Base-by-base conservation (phyloP, 148 eudicot species). In the Nepenthes mirabilis region DNA sequence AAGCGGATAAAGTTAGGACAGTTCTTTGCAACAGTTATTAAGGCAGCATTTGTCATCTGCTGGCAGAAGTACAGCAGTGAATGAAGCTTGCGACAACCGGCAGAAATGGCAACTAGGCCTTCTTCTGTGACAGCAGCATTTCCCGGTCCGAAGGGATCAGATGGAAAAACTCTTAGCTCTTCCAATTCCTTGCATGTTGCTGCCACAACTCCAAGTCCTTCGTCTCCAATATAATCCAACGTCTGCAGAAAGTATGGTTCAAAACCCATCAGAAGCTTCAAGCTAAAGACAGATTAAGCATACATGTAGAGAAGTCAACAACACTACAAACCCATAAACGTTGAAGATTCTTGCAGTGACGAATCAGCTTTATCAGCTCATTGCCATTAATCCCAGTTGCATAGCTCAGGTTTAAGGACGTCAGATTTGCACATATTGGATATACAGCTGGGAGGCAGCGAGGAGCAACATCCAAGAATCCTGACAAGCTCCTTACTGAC, bases 41-140 rank as follows among this genome's bases (percentile, higher is more conserved):
- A 79, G 55, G 83, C 87, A 8, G 79, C 79, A 36, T 82, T 82
- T 2, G 87, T 79, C 77, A 82, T 74, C 52, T 68, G 79, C 8
- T 34, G 13, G 35, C 62, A 59, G 1, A 7, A 43, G 50, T 59
- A 59, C 11, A 43, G 1, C 3, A 59, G 23, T 1, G 3, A 59
- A 2, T 33, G 50, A 10, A 59, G 51, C 36, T 32, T 59, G 14
- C 49, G 62, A 8, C 62, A 59, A 7, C 62, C 51, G 2, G 6
- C 14, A 6, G 51, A 5, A 23, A 59, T 35, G 2, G 36, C 9
- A 33, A 59, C 36, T 6, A 59, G 45, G 14, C 62, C 62, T 43
- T 6, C 4, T 14, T 59, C 62, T 3, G 36, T 59, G 10, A 49
- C 6, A 11, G 12, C 13, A 12, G 13, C 13, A 12, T 10, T 49